Evolutionary conservation across 176 grass and related monocot species (phyloP).

Genomic region (Tillandsia fasciculata): DNA sequence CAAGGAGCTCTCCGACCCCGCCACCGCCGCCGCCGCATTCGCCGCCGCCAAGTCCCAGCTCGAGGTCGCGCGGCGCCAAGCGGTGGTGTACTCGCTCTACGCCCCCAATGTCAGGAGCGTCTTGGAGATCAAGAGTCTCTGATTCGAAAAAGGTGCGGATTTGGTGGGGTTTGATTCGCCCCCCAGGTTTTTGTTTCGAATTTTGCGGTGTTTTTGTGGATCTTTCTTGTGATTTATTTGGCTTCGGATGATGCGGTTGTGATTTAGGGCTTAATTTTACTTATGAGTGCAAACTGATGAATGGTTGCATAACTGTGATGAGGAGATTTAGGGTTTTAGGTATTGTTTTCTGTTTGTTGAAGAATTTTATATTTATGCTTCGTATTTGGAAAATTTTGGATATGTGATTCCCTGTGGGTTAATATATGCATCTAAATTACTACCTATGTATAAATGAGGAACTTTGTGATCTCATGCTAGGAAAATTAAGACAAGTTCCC

Average conservation of each 20-base stretch:
- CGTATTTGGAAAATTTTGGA: background rate
- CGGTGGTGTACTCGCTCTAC: constrained; percentile 64
- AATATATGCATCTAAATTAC: background rate
- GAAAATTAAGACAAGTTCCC: background rate
- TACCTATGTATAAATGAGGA: background rate
- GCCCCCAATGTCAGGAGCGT: constrained; percentile 71
- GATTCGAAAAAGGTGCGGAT: background rate
- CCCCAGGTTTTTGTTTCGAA: background rate
- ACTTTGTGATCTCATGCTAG: background rate
- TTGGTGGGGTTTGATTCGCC: background rate
- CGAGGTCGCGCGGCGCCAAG: constrained; percentile 67
- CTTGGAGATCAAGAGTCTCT: constrained; percentile 48
- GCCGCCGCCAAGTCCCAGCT: constrained; percentile 55
- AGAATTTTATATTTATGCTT: background rate
- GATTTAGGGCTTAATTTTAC: too few relatives aligned
- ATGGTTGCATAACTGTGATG: too few relatives aligned
- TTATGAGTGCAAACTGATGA: too few relatives aligned
- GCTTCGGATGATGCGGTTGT: too few relatives aligned
- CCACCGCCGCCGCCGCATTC: constrained; percentile 36
- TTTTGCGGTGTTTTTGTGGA: background rate
- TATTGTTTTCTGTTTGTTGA: background rate
- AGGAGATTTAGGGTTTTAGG: too few relatives aligned
- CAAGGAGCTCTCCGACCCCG: constrained; percentile 34
- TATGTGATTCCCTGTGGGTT: background rate
- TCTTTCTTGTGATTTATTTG: background rate